Conservation (phyloP, 345 rosid species). For the Melastoma malabathricum region DNA sequence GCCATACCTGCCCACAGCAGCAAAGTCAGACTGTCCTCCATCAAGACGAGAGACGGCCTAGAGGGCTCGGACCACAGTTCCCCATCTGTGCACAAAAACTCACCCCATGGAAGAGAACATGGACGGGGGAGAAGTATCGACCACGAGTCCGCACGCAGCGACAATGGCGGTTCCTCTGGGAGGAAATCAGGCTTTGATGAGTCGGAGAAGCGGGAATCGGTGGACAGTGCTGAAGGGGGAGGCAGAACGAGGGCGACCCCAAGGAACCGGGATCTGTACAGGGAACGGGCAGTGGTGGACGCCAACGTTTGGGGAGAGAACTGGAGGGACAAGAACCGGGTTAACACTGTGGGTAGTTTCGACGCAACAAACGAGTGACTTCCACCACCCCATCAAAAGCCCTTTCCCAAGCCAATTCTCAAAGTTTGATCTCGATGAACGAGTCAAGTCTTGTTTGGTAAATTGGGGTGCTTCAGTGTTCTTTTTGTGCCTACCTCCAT, state of each 20-base stretch:
- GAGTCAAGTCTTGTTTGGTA: too few relatives aligned
- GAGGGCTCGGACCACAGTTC: slow-evolving; percentile 50
- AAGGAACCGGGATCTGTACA: slow-evolving; percentile 71
- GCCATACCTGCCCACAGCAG: slow-evolving; percentile 42
- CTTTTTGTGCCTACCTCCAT: too few relatives aligned
- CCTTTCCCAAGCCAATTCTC: too few relatives aligned
- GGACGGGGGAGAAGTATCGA: slow-evolving; percentile 39
- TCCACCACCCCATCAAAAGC: too few relatives aligned
- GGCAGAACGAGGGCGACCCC: slow-evolving; percentile 62
- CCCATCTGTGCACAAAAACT: slow-evolving; percentile 62
- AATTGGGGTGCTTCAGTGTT: too few relatives aligned
- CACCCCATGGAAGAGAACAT: slow-evolving; percentile 71
- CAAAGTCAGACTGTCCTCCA: slow-evolving; percentile 55
- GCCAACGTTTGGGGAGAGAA: slow-evolving; percentile 99
- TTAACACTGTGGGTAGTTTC: slow-evolving; percentile 54
- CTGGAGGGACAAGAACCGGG: slow-evolving; percentile 83
- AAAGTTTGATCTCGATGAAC: too few relatives aligned
- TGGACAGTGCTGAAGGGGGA: slow-evolving; percentile 49
- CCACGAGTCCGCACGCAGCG: slow-evolving; percentile 46
- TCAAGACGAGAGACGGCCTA: slow-evolving; percentile 50
- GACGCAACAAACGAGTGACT: slow-evolving; percentile 62
- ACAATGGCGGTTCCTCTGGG: slow-evolving; percentile 65
- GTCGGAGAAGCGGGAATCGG: slow-evolving; percentile 50
- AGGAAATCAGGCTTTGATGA: slow-evolving; percentile 65
- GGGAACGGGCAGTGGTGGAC: slow-evolving; percentile 93